Base-by-base conservation (phyloP, 2,329 filamentous ascomycete genomes). In the Emmonsiellopsis sp. region DNA sequence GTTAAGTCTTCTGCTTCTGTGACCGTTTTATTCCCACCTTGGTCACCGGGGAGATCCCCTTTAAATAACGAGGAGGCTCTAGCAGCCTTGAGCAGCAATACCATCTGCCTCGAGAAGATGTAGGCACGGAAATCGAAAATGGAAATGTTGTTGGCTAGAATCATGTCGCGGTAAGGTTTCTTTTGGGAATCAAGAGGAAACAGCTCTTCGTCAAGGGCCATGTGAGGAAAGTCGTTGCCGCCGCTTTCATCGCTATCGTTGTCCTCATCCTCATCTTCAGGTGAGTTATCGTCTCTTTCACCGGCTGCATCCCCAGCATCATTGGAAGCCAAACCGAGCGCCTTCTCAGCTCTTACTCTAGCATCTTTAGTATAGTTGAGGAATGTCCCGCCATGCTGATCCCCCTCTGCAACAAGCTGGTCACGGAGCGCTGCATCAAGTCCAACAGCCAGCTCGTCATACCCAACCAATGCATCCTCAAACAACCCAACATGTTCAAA, bases 401-500 rank as follows among this genome's bases (percentile, higher is more conserved):
- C 79, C 1, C 79, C 77, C 0, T 77, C 76, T 1, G 79, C 82
- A 3, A 79, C 76, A 1, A 76, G 74, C 62, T 93, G 85, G 47
- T 94, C 89, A 51, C 85, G 79, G 30, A 96, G 80, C 16, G 94
- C 83, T 9, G 84, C 79, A 67, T 97, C 92, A 32, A 98, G 76
- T 0, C 91, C 92, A 50, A 92, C 83, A 42, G 87, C 87, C 8
- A 98, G 81, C 72, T 98, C 92, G 67, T 97, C 93, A 62, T 98
- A 98, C 11, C 90, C 89, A 4, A 93, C 87, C 40, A 98, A 74
- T 2, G 93, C 92, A 76, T 98, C 93, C 65, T 98, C 93, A 7
- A 96, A 89, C 8, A 98, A 76, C 0, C 94, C 94, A 2, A 97
- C 91, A 65, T 89, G 97, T 69, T 98, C 94, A 61, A 98, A 95